Base-by-base conservation (phyloP, 2,329 filamentous ascomycete species). In the Alternaria atra region DNA sequence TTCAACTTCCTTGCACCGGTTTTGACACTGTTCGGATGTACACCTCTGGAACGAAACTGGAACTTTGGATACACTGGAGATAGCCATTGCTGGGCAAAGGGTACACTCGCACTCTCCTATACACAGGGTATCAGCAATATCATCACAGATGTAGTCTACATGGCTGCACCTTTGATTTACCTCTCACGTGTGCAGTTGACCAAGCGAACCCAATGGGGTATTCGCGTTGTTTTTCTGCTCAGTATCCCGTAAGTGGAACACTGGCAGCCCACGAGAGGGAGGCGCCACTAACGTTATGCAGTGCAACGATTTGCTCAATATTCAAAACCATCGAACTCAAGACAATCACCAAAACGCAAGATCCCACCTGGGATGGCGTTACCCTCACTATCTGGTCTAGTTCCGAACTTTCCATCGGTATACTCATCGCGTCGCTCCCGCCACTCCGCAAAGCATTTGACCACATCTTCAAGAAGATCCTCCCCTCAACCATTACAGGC, bases 121-220 rank as follows among this genome's bases (percentile, higher is more conserved):
- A 67, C 67, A 1, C 71, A 75, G 52, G 71, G 68, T 15, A 61
- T 72, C 23, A 70, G 68, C 30, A 76, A 75, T 44, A 65, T 73
- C 13, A n/a, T 74, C 9, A 75, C 73, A 3, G 73, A 76, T 25
- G 47, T 72, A 2, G 65, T 76, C 2, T 73, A 74, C 48, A 68
- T 70, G 52, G 66, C 69, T 7, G 73, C 73, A 15, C 72, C 73
- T 6, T 47, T 76, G 13, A 67, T 73, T 17, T 76, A 74, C 10
- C 64, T 76, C 4, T 65, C 64, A 8, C 64, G 61, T 23, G 61
- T 76, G 0, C 71, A 76, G 51, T 42, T 76, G 13, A 58, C 55
- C 8, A 61, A 55, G 6, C 65, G 65, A 29, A 76, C 72, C 1
- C 71, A 74, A 60, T 73, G 64, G 70, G 71, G 73, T 5, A 67